These are phyloP conservation scores for Chlorophyllum brunneum DNA, from an alignment of 768 basidiomycete species.

Conservation along the genomic window DNA sequence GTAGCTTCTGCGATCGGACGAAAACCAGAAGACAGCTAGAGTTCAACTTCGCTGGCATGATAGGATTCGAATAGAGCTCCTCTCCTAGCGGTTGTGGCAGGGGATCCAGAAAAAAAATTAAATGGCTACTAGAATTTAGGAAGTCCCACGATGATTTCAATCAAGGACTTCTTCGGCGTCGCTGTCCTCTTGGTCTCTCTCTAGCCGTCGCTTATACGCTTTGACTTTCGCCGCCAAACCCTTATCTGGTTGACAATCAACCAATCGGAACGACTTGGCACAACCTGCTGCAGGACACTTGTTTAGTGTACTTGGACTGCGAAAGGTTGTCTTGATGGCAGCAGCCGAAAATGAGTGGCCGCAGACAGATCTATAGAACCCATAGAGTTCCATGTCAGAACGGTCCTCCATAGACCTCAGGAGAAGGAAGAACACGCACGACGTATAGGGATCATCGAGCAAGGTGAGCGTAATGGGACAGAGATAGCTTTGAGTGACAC, in stretches of 20 bases:
- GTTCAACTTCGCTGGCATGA: neutral
- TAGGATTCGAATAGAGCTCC: neutral
- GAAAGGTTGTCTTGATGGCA: constrained; percentile 67
- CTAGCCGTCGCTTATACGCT: constrained; percentile 49
- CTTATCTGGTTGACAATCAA: constrained; percentile 49
- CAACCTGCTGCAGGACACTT: constrained; percentile 77
- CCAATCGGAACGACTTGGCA: constrained; percentile 49
- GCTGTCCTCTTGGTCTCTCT: constrained; percentile 43
- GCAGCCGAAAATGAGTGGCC: constrained; percentile 78
- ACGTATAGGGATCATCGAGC: constrained; percentile 74
- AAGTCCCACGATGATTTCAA: constrained; percentile 22
- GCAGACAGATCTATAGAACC: constrained; percentile 52
- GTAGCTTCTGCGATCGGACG: neutral
- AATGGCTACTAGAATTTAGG: too few species aligned
- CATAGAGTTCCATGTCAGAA: constrained; percentile 10
- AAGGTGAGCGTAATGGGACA: constrained; percentile 75
- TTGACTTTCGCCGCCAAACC: constrained; percentile 62
- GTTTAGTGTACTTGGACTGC: constrained; percentile 24
- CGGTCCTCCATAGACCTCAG: neutral
- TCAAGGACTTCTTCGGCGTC: constrained; percentile 62
- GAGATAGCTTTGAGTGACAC: constrained; percentile 75
- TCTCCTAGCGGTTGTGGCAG: too few species aligned
- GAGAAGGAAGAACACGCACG: constrained; percentile 45
- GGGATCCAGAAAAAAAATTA: too few species aligned
- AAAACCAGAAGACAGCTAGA: neutral